Conservation (phyloP, 2,329 filamentous ascomycete species). For the Aaosphaeria arxii region DNA sequence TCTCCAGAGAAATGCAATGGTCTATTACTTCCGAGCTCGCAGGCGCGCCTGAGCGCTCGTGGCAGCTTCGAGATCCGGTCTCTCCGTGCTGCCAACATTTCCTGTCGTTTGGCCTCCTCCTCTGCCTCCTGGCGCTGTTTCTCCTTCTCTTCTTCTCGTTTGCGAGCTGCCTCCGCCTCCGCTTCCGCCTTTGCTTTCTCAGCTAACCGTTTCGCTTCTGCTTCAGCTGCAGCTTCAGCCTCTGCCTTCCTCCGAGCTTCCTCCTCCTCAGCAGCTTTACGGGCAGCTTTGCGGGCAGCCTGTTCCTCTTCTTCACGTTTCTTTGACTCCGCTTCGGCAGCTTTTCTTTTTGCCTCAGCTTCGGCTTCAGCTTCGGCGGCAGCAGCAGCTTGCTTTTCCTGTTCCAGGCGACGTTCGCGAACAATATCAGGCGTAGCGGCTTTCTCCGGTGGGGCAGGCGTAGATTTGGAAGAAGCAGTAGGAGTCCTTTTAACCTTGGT, state of each 20-base stretch:
- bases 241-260: conserved; percentile 5
- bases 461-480: conserved; percentile 32
- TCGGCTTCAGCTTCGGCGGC: conserved; percentile 16
- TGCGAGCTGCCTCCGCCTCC: conserved; percentile 29
- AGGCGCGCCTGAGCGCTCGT: conserved; percentile 34
- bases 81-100: conserved; percentile 28
- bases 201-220: conserved; percentile 23
- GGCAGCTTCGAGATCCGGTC: conserved; percentile 35
- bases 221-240: conserved; percentile 30
- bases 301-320: conserved; percentile 9
- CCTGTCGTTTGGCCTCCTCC: conserved; percentile 26
- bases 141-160: conserved; percentile 29
- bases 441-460: conserved; percentile 32
- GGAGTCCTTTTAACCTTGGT: conserved; percentile 30
- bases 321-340: conserved; percentile 5
- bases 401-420: conserved; percentile 34
- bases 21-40: conserved; percentile 33
- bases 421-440: conserved; percentile 29
- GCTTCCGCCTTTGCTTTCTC: conserved; percentile 5
- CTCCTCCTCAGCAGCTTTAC: conserved; percentile 8
- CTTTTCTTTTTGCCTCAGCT: conserved; percentile 7
- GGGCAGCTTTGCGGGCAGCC: conserved; percentile 5
- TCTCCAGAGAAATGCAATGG: conserved; percentile 38
- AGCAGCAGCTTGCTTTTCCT: conserved; percentile 23
- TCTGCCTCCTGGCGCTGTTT: conserved; percentile 25